Base-by-base conservation (phyloP, 257 asterid genomes). In the Rubia yunnanensis region DNA sequence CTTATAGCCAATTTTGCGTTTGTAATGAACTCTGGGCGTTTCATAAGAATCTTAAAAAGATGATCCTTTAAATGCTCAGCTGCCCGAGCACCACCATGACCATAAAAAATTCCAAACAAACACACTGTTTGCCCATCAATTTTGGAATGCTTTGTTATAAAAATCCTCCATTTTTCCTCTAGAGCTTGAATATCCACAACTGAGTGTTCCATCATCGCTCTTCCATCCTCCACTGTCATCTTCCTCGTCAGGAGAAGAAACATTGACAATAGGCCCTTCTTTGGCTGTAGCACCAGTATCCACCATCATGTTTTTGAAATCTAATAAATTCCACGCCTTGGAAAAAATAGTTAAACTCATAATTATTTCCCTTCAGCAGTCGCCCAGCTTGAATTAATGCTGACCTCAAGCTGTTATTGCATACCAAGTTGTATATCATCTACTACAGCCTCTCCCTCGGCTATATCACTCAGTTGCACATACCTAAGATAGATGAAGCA, bases 111-210 rank as follows among this genome's bases (percentile, higher is more conserved):
- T 70, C 99, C 99, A 57, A 94, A 94, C 76, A 94, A 85, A 77
- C 78, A 85, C 74, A 88, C 88, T 59, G 96, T 61, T 69, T 83
- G 72, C 53, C 88, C 99, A 70, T 83, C 92, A 76, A 90, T 73
- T 70, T 79, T 67, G 71, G 95, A 77, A 70, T 84, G 81, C 83
- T 90, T 90, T 59, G 80, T 88, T 97, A 72, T 79, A 94, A 67
- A 88, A 94, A 76, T 94, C 99, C 85, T 94, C 99, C 99, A 94
- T 90, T 81, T 88, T 94, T 61, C 99, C 99, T 80, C 96, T 85
- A 73, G 85, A 94, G 74, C 97, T 94, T 68, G 99, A 83, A 82
- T 88, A 90, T 32, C 99, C 99, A 64, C 95, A 90, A 66, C 92
- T 83, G 76, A 90, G 76, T 54, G 71, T 78, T 70, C 95, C 96